Base-by-base conservation (phyloP, 169 alveolate species). In the Plasmodium gallinaceum region DNA sequence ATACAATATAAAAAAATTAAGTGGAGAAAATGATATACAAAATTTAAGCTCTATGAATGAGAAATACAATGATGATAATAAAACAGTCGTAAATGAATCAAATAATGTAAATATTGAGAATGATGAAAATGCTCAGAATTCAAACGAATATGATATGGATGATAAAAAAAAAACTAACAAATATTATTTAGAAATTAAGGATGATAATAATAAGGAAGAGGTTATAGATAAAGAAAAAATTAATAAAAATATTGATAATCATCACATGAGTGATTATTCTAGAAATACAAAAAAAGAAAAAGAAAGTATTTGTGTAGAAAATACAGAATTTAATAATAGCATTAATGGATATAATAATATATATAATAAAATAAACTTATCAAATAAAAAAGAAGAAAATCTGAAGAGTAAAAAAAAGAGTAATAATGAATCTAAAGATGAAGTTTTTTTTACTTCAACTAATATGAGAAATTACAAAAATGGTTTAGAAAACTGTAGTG, bases 1-100 rank as follows among this genome's bases (percentile, higher is more conserved):
- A 14, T 64, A 71, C 6, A 48, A 71, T 42, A 9, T 16, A 4
- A 48, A 46, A 2, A 5, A 71, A 48, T 45, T 71, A 60, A 71
- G 48, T 5, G 68, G 52, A 58, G 48, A 20, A 32, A 32, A 51
- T 26, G 68, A 8, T 71, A 24, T 12, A 37, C 24, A 52, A 22
- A 48, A 22, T 26, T 14, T 24, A 24, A 24, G 3, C 9, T n/a
- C 51, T 22, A 68, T 48, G 8, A 7, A 71, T n/a, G 46, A 9
- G 42, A 52, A 12, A 39, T 3, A 12, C 5, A 42, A 12, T 32
- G 18, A 12, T 10, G 22, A 22, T 51, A 26, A 71, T 37, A 51
- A 46, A 9, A 12, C 52, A 9, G 48, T 18, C 10, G 24, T 42
- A 18, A 66, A 24, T 32, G 52, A 42, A 71, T 2, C 58, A 14